Evolutionary conservation across 2,329 filamentous ascomycete species (phyloP), one percentile per base, ranked within the genome.

Genomic region (Phoma sp.): DNA sequence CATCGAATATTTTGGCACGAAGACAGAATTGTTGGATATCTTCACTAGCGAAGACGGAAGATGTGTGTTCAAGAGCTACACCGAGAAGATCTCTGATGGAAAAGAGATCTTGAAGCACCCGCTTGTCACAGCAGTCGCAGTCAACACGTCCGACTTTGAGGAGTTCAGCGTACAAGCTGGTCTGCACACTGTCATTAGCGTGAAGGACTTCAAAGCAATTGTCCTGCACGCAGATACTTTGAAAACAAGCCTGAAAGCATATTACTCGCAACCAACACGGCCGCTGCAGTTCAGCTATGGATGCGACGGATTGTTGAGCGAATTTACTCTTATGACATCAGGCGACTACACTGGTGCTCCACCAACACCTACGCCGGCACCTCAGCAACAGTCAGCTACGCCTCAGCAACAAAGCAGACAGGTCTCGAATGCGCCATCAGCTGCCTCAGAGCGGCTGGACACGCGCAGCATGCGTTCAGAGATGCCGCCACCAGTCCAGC

Each of bases 261-360:
- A 81, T 48, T 93, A 92, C 74, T 92, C 90, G 2, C 78, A 84
- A 24, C 89, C 90, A 4, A 85, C 85, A 15, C 84, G 85, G 15
- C 90, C 90, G 1, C 83, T 94, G 69, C 88, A 91, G 66, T 82
- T 94, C 55, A 85, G 81, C 39, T 94, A 94, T 67, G 81, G 83
- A 22, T 82, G 84, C 37, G 86, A 88, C 54, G 89, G 87, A 31
- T 80, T 93, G 29, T 77, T 84, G 33, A 91, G 87, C 73, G 88
- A 93, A 61, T 93, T 92, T 64, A 88, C 92, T 38, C 82, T 94
- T 57, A 93, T 92, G 89, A 94, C 90, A 1, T 86, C 89, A 8
- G 90, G 90, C 13, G 89, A 92, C 48, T 77, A 78, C 60, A 76
- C 71, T 25, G 78, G 72, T 5, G 75, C 79, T 10, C 54, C 61